Conservation (phyloP, 2,329 filamentous ascomycete genomes). For the Arthroderma uncinatum region DNA sequence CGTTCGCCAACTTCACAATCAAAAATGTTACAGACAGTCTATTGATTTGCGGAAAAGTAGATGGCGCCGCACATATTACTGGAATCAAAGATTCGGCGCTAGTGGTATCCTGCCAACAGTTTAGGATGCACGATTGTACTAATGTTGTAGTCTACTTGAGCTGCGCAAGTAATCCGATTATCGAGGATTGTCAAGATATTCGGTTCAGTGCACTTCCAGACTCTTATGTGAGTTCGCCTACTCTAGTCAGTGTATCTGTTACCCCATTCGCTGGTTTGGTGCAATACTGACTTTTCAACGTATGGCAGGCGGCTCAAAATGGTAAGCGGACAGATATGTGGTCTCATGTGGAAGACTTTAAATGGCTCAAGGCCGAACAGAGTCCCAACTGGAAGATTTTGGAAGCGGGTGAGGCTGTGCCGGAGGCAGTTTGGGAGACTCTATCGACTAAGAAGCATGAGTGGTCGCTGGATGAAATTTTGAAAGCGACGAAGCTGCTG, state of each 20-base stretch:
- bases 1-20: conserved; percentile 60
- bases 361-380: conserved; percentile 77
- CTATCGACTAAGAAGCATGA: conserved; percentile 54
- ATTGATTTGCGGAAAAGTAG: conserved; percentile 65
- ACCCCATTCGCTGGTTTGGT: too few species aligned
- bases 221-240: conserved; percentile 58
- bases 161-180: conserved; percentile 76
- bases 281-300: not conserved
- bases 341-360: conserved; percentile 92
- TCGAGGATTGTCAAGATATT: conserved; percentile 73
- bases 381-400: conserved; percentile 82
- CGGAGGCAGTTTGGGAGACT: conserved; percentile 56
- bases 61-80: conserved; percentile 75
- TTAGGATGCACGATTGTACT: conserved; percentile 78
- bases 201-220: conserved; percentile 66
- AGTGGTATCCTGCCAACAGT: conserved; percentile 71
- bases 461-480: conserved; percentile 53
- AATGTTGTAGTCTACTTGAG: conserved; percentile 75
- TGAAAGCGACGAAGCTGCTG: conserved; percentile 33
- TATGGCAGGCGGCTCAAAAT: conserved; percentile 8
- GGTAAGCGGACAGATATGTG: conserved; percentile 39
- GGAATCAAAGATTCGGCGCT: conserved; percentile 60
- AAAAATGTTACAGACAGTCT: conserved; percentile 60
- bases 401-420: conserved; percentile 47
- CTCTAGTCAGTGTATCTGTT: too few species aligned